A percentile compares a stretch with the other conserved stretches of the same genome.
phyloP scores from a whole-genome alignment of 108 stramenopile genomes.

The Discostella pseudostelligera region DNA sequence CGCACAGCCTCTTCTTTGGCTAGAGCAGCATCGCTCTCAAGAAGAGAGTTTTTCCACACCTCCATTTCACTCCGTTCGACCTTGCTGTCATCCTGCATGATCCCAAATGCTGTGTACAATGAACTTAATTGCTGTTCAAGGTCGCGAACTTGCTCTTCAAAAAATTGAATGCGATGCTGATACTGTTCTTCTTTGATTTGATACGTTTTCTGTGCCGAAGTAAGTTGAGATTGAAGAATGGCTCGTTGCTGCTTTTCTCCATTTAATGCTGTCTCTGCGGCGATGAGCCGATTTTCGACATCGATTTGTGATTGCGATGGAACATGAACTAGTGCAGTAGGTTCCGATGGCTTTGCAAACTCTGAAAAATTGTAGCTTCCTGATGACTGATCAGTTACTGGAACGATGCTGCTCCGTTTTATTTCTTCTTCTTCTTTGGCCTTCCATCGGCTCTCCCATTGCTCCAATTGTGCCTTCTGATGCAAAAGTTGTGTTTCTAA shows the following conservation, averaged over 20 bases:
- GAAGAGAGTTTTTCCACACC: conserved; percentile 21
- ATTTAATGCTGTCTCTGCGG: conserved; percentile 48
- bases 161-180: conserved; percentile 57
- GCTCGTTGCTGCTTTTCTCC: conserved; percentile 28
- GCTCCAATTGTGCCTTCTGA: conserved; percentile 30
- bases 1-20: conserved; percentile 33
- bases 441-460: conserved; percentile 38
- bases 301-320: conserved; percentile 25
- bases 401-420: conserved; percentile 19
- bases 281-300: conserved; percentile 27
- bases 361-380: conserved; percentile 40
- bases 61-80: conserved; percentile 33
- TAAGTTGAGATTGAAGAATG: conserved; percentile 30
- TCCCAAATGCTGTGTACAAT: conserved; percentile 65
- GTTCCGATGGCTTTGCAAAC: conserved; percentile 15
- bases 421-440: conserved; percentile 29
- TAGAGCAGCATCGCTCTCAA: conserved; percentile 41
- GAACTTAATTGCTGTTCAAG: conserved; percentile 70
- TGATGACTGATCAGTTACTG: conserved; percentile 5
- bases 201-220: conserved; percentile 42
- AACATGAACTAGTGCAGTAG: conserved; percentile 17
- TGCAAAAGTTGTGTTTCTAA: conserved; percentile 42
- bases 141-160: conserved; percentile 62
- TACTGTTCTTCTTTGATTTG: conserved; percentile 59
- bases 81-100: conserved; percentile 56